These are phyloP conservation scores for Fusarium compactum DNA, from an alignment of 2,329 filamentous ascomycete species.

Conservation along the genomic window DNA sequence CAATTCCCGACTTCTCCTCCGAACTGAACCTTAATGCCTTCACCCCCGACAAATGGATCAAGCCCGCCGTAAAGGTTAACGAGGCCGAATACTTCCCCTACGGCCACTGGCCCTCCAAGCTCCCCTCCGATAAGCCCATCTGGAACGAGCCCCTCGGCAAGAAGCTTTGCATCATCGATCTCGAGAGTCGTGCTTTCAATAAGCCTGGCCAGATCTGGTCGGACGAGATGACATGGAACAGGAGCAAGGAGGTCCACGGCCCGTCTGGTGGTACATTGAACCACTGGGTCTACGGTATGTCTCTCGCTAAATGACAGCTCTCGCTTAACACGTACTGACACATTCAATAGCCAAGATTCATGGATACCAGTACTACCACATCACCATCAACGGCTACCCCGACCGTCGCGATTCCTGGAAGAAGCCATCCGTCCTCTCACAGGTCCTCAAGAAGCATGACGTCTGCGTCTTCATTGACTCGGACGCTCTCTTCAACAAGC, in stretches of 20 bases:
- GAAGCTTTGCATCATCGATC: slow-evolving; percentile 59
- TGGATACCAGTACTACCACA: slow-evolving; percentile 61
- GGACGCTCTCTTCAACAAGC: slow-evolving; percentile 58
- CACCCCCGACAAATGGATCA: slow-evolving; percentile 28
- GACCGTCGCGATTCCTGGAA: slow-evolving; percentile 60
- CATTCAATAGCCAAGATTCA: slow-evolving; percentile 56
- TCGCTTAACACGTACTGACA: slow-evolving; percentile 32
- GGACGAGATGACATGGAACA: slow-evolving; percentile 53
- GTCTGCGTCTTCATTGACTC: slow-evolving; percentile 59
- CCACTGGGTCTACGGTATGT: slow-evolving; percentile 58
- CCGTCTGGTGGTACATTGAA: slow-evolving; percentile 58
- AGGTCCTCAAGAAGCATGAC: slow-evolving; percentile 57
- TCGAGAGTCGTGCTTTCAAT: slow-evolving; percentile 57
- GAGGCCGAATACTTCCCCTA: slow-evolving; percentile 47
- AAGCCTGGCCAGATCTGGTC: slow-evolving; percentile 53
- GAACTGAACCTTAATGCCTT: slow-evolving; percentile 18
- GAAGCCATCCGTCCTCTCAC: slow-evolving; percentile 58
- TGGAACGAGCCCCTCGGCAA: slow-evolving; percentile 53
- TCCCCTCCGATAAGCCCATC: slow-evolving; percentile 44
- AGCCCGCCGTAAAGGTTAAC: slow-evolving; percentile 41
- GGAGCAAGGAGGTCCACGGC: slow-evolving; percentile 50
- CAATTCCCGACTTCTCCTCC: not conserved
- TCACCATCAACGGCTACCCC: slow-evolving; percentile 52
- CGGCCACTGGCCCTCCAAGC: slow-evolving; percentile 51
- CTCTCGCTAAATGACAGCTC: not conserved